Conservation (phyloP, 805 yeast genomes). For the Sugiyamaella boreocaroliniensis region DNA sequence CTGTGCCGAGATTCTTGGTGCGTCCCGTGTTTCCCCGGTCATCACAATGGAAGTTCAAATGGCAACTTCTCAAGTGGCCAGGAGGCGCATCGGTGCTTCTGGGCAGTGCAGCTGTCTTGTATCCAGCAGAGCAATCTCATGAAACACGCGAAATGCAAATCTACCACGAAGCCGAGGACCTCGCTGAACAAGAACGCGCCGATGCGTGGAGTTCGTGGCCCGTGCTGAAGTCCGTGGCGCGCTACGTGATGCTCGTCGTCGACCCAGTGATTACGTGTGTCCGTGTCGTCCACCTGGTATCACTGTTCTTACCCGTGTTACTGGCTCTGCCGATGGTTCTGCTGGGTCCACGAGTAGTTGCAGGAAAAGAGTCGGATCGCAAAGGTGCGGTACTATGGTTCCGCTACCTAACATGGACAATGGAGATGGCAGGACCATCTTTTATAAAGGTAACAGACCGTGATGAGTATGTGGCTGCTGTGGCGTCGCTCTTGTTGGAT, state of each 20-base stretch:
- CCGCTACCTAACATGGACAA: constrained; percentile 49
- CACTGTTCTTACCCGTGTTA: constrained; percentile 65
- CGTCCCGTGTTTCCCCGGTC: too few species aligned
- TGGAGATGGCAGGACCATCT: constrained; percentile 88
- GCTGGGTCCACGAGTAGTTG: constrained; percentile 38
- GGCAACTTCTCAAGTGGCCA: neutral
- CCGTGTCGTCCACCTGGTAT: constrained; percentile 62
- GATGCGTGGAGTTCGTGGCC: constrained; percentile 1
- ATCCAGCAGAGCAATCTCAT: neutral
- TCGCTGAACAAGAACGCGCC: neutral
- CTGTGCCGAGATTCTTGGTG: neutral
- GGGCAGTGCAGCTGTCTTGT: neutral
- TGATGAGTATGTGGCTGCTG: constrained; percentile 10
- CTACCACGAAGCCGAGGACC: neutral
- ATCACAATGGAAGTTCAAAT: neutral
- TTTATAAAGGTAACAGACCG: constrained; percentile 36
- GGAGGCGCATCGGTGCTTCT: neutral
- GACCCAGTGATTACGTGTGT: constrained; percentile 66
- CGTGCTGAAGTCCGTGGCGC: constrained; percentile 5
- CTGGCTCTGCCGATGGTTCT: constrained; percentile 52
- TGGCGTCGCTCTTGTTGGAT: constrained; percentile 3
- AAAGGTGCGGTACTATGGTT: constrained; percentile 71
- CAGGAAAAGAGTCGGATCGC: constrained; percentile 35
- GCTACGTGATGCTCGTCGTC: constrained; percentile 35
- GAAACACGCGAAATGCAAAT: neutral